These are phyloP conservation scores for Alopecurus myosuroides DNA, from an alignment of 176 grass and related monocot species.

Conservation along the genomic window DNA sequence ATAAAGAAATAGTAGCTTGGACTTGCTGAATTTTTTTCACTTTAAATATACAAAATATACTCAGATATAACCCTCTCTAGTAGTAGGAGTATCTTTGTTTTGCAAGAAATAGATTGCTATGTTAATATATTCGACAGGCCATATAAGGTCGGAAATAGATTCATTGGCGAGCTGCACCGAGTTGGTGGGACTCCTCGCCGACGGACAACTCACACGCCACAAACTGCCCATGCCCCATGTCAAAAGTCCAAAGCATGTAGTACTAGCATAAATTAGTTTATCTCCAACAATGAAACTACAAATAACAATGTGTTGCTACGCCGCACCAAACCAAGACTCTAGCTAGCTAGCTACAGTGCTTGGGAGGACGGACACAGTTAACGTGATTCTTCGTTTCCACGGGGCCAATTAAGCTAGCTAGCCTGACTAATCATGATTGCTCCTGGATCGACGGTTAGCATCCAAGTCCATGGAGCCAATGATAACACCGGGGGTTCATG, in stretches of 20 bases:
- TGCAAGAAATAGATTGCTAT: background rate
- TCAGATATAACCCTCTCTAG: background rate
- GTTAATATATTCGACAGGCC: background rate
- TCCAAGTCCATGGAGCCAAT: background rate
- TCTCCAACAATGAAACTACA: background rate
- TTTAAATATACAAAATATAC: background rate
- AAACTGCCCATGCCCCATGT: background rate
- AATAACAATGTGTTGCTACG: background rate
- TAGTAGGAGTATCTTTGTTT: background rate
- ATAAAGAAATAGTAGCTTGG: background rate
- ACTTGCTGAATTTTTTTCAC: background rate
- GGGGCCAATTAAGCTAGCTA: too few species aligned
- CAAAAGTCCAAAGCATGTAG: conserved; percentile 10
- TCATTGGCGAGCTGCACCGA: background rate
- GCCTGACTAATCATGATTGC: background rate
- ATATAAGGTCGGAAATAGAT: background rate
- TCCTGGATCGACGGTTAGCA: background rate
- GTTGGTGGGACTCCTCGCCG: conserved; percentile 23
- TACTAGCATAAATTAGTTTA: background rate
- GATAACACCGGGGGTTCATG: background rate
- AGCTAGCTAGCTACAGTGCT: background rate
- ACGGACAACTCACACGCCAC: background rate
- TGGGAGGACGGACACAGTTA: background rate
- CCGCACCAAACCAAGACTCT: background rate
- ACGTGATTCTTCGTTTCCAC: background rate